phyloP scores from a whole-genome alignment of 176 grass and related monocot genomes.

The Paspalum notatum region DNA sequence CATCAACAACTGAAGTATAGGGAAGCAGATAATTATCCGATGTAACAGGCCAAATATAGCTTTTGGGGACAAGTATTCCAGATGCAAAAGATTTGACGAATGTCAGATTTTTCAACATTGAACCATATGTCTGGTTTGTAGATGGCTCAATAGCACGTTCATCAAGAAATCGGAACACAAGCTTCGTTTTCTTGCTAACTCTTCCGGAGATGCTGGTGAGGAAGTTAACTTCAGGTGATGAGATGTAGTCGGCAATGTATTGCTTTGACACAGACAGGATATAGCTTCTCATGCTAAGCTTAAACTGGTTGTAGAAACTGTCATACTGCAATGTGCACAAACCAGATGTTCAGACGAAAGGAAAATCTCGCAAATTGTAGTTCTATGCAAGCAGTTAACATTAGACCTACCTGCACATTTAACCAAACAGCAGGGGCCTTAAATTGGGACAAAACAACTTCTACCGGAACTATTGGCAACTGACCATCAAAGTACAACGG shows the following conservation, averaged over 20 bases:
- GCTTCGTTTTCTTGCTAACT: slow-evolving; percentile 66
- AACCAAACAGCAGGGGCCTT: slow-evolving; percentile 66
- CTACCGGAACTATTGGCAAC: slow-evolving; percentile 20
- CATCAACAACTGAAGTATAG: slow-evolving; percentile 54
- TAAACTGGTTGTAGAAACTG: slow-evolving; percentile 72
- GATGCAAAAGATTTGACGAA: slow-evolving; percentile 82
- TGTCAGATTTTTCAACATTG: slow-evolving; percentile 69
- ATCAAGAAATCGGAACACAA: slow-evolving; percentile 83
- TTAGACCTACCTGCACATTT: slow-evolving; percentile 78
- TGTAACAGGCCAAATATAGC: slow-evolving; percentile 73
- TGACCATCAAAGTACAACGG: neutral
- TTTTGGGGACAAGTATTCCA: slow-evolving; percentile 91
- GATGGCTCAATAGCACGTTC: slow-evolving; percentile 62
- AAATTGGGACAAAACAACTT: slow-evolving; percentile 3
- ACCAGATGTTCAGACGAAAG: neutral
- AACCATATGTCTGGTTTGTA: slow-evolving; percentile 66
- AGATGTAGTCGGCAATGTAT: slow-evolving; percentile 53
- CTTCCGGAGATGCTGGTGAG: slow-evolving; percentile 59
- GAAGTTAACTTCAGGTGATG: slow-evolving; percentile 81
- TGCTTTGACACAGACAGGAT: slow-evolving; percentile 51
- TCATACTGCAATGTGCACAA: slow-evolving; percentile 59
- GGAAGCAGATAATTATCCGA: slow-evolving; percentile 71
- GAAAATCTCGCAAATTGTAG: slow-evolving; percentile 17
- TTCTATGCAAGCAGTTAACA: slow-evolving; percentile 9
- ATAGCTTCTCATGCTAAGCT: slow-evolving; percentile 64